These are phyloP conservation scores for Linum usitatissimum DNA, from an alignment of 345 rosid species.

Conservation along the genomic window DNA sequence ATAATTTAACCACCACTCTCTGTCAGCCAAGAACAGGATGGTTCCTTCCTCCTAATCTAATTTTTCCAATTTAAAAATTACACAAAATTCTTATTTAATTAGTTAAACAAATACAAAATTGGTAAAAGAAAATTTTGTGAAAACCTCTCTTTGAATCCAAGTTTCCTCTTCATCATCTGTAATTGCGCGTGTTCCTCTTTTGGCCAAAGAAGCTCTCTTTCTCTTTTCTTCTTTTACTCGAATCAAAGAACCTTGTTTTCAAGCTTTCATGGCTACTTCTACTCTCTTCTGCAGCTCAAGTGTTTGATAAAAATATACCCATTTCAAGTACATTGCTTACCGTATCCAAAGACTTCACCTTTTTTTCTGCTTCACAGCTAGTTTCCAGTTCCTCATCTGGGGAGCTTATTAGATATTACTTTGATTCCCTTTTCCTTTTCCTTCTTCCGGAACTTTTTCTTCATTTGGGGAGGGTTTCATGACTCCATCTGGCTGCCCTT, in stretches of 20 bases:
- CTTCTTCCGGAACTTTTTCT: conserved; percentile 1
- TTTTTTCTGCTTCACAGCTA: neutral
- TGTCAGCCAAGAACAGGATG: neutral
- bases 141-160: conserved; percentile 75
- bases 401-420: neutral
- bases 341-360: conserved; percentile 11
- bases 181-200: conserved; percentile 5
- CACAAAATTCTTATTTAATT: too few species aligned
- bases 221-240: conserved; percentile 9
- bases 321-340: conserved; percentile 1
- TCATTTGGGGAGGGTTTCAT: conserved; percentile 13
- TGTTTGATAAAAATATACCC: conserved; percentile 1
- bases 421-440: conserved; percentile 12
- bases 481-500: conserved; percentile 19
- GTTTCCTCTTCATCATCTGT: conserved; percentile 27
- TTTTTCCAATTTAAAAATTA: too few species aligned
- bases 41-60: neutral
- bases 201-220: conserved; percentile 5
- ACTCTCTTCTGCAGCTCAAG: conserved; percentile 4
- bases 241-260: conserved; percentile 18
- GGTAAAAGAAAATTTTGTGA: neutral
- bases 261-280: conserved; percentile 39
- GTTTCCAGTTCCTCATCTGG: conserved; percentile 5
- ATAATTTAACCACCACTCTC: neutral
- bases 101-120: too few species aligned